These are phyloP conservation scores for Heliamphora exappendiculata DNA, from an alignment of 148 eudicot species.

Conservation along the genomic window DNA sequence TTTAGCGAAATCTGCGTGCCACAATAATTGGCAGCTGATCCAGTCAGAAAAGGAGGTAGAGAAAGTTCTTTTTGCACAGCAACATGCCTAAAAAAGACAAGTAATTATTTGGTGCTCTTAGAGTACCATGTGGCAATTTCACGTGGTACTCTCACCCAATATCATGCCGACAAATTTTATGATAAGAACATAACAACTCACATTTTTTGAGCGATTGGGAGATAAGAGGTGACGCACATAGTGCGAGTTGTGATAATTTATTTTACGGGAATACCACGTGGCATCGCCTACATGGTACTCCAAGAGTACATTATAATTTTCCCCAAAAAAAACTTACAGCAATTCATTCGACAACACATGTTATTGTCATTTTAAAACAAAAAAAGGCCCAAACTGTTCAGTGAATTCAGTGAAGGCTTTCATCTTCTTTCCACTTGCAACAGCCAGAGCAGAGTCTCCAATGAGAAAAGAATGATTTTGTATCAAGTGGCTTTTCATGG, in stretches of 20 bases:
- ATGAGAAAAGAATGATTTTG: background rate
- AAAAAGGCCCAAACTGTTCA: background rate
- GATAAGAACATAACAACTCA: too few relatives aligned
- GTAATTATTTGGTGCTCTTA: too few relatives aligned
- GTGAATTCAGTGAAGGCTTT: background rate
- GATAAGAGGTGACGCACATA: too few relatives aligned
- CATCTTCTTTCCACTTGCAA: background rate
- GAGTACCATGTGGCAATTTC: too few relatives aligned
- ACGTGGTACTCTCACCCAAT: too few relatives aligned
- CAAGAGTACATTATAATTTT: too few relatives aligned
- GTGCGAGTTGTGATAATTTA: too few relatives aligned
- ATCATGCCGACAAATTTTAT: too few relatives aligned
- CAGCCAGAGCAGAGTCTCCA: background rate
- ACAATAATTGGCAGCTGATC: background rate
- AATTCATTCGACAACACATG: background rate
- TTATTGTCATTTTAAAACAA: background rate
- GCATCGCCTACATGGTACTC: too few relatives aligned
- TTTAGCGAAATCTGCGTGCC: constrained; percentile 42
- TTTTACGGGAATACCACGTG: too few relatives aligned
- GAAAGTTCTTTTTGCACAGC: background rate
- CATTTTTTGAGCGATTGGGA: too few relatives aligned
- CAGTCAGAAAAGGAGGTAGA: background rate
- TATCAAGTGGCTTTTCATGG: background rate
- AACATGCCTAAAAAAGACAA: background rate
- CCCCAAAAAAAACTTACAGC: too few relatives aligned